Conservation (phyloP, 2,329 filamentous ascomycete genomes). For the Penicillium griseofulvum region DNA sequence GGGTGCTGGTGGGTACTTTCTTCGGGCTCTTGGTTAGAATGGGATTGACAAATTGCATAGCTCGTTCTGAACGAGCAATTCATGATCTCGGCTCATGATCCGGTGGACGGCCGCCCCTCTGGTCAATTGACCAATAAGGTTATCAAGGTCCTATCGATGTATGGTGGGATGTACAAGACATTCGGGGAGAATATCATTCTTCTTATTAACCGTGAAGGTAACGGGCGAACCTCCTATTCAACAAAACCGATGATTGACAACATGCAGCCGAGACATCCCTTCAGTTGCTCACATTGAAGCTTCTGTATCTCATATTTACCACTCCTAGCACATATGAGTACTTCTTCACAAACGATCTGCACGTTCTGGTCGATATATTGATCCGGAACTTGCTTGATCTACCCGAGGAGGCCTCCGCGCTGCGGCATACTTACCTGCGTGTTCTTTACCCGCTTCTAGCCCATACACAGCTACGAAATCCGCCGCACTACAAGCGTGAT, state of each 20-base stretch:
- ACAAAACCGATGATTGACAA: slow-evolving; percentile 12
- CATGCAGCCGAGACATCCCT: slow-evolving; percentile 73
- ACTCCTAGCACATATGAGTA: slow-evolving; percentile 91
- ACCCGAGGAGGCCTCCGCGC: slow-evolving; percentile 68
- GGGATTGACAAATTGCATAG: slow-evolving; percentile 44
- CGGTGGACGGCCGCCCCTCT: slow-evolving; percentile 38
- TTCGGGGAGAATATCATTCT: slow-evolving; percentile 98
- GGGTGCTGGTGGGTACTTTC: slow-evolving; percentile 69
- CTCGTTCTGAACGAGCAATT: slow-evolving; percentile 97
- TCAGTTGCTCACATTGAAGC: slow-evolving; percentile 92
- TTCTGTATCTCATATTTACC: slow-evolving; percentile 92
- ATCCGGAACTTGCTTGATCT: slow-evolving; percentile 95
- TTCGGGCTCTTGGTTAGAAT: neutral
- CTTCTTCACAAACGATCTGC: slow-evolving; percentile 96
- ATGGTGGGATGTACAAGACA: slow-evolving; percentile 80
- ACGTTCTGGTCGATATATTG: slow-evolving; percentile 91
- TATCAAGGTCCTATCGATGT: slow-evolving; percentile 80
- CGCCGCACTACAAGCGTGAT: slow-evolving; percentile 86
- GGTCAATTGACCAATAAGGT: slow-evolving; percentile 81
- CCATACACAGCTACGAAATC: slow-evolving; percentile 82
- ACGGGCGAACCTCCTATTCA: neutral
- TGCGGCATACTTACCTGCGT: slow-evolving; percentile 91
- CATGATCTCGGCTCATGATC: slow-evolving; percentile 71
- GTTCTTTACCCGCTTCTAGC: slow-evolving; percentile 87
- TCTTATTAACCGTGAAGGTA: slow-evolving; percentile 84